Evolutionary conservation across 2,329 filamentous ascomycete species (phyloP), one percentile per base, ranked within the genome.

Genomic region (Fusarium denticulatum): DNA sequence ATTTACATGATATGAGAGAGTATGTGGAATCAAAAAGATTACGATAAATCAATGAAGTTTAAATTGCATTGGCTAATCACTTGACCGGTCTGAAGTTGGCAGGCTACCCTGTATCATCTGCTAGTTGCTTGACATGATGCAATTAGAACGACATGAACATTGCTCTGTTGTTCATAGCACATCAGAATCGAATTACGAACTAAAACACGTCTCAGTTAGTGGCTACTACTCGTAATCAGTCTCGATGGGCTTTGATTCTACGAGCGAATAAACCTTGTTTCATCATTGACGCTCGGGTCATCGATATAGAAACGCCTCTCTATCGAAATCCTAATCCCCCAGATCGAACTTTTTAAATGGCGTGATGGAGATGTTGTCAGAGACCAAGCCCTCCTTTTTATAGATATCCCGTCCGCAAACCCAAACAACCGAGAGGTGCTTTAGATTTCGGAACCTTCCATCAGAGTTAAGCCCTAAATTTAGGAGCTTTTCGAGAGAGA

Each of bases 31-130:
- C 11, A 28, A 53, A 36, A 32, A 20, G 16, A n/a, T 36, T 10
- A 30, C 20, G 15, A 40, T 10, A 28, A 36, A 65, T 9, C 15
- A 14, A 24, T 18, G 2, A 30, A 28, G 30, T 52, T 46, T 18
- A n/a, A 43, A 36, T 13, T 28, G 11, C 8, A 47, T 32, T 46
- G 22, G 28, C 37, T 22, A 12, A 26, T 56, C 57, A 60, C 55
- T 71, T 66, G 46, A 28, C 30, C 30, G 30, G n/a, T 18, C 32
- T 7, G 7, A 24, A 18, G 30, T 26, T 42, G 15, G 24, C 14
- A 5, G n/a, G 30, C 26, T 63, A 57, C 64, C 58, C 68, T 72
- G 39, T 50, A 59, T 28, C 39, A 28, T 18, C 30, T 11, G n/a
- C 13, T 6, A 24, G 26, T 30, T 12, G 12, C 10, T 43, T 20